Base-by-base conservation (phyloP, 495 filamentous ascomycete species). In the Xylaria scruposa region DNA sequence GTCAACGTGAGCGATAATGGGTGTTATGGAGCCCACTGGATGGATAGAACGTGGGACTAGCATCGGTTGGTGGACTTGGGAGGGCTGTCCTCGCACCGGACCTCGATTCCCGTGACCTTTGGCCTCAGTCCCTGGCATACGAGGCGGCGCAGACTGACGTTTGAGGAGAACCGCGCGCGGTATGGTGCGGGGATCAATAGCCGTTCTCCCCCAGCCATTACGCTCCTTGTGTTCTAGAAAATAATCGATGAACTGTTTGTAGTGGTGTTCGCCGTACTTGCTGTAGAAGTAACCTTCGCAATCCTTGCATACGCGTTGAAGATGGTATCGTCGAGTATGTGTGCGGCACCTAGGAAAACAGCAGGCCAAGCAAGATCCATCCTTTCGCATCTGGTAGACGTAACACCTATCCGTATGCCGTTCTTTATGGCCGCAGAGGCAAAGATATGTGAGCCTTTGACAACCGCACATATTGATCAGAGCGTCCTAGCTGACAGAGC, bases 371-470 rank as follows among this genome's bases (percentile, higher is more conserved):
- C 38, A 71, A 40, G 61, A 66, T 0, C 51, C 26, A n/a, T 67
- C n/a, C 13, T 59, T 9, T 4, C 36, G 70, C 1, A 66, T n/a
- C 10, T 71, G 51, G 42, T 71, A 71, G 24, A 53, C 1, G 2
- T n/a, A 19, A 33, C 77, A 79, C 12, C 58, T 63, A 3, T 70
- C 31, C 36, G 63, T 26, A 12, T 49, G 70, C 6, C 72, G 60
- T 49, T 77, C 73, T 54, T 77, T 77, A 54, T 79, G 77, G 8
- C 63, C 1, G 17, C 77, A 79, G 13, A 53, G 65, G 49, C 74
- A 77, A 15, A 76, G 54, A 33, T 70, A 54, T 0, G 73, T 79
- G 15, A 61, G 26, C 24, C 66, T 70, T 51, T 49, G 62, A 31
- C 77, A 79, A 19, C 59, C 59, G 62, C 75, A 77, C 51, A 67